A percentile compares a stretch with the other conserved stretches of the same genome.
These are phyloP conservation scores for Aspergillus mulundensis DNA, from an alignment of 495 filamentous ascomycete species.

Conservation along the genomic window DNA sequence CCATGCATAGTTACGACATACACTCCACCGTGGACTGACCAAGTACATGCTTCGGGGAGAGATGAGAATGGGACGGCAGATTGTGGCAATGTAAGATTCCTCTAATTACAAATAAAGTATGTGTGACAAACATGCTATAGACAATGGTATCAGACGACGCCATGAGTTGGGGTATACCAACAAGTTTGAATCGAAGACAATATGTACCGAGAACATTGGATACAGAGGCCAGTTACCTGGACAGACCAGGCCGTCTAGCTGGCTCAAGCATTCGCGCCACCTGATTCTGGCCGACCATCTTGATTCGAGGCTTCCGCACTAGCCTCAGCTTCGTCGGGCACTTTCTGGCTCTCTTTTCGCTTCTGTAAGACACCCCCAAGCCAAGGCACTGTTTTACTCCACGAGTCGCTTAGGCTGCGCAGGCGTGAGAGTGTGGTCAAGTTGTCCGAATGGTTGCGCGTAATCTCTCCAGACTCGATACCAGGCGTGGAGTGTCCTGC, in stretches of 20 bases:
- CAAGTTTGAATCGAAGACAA: neutral
- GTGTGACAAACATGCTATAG: constrained; percentile 2
- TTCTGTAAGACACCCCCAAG: constrained; percentile 29
- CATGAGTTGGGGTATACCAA: neutral
- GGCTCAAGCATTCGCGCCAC: neutral
- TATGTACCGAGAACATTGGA: constrained; percentile 9
- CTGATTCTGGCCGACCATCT: neutral
- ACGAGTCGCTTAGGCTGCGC: constrained; percentile 45
- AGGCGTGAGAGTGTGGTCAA: constrained; percentile 23
- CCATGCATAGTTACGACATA: neutral
- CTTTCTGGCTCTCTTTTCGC: constrained; percentile 5
- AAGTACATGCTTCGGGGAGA: too few species aligned
- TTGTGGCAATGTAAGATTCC: too few species aligned
- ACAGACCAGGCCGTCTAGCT: neutral
- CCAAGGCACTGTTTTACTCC: constrained; percentile 41
- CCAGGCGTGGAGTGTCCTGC: constrained; percentile 26
- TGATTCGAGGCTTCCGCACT: neutral
- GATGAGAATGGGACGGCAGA: neutral
- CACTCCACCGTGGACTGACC: too few species aligned
- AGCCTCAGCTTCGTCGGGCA: neutral
- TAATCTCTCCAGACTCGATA: constrained; percentile 17
- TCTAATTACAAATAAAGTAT: constrained; percentile 8
- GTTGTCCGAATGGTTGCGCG: constrained; percentile 18
- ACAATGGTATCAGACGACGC: constrained; percentile 9
- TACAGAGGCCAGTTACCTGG: neutral